These are phyloP conservation scores for Erigeron canadensis DNA, from an alignment of 129 eudicot species.

Conservation along the genomic window DNA sequence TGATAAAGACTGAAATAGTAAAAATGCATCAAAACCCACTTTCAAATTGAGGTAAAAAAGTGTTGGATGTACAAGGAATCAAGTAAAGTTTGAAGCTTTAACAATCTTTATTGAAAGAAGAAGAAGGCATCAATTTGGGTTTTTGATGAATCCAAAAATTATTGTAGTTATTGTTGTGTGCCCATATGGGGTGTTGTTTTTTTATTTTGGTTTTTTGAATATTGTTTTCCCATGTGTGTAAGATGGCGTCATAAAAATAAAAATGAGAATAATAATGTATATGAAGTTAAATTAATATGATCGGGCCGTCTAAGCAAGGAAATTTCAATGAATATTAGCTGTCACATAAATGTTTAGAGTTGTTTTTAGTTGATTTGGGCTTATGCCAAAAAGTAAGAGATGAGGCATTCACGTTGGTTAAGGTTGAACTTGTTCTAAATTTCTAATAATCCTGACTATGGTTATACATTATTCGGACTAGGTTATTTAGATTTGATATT, in stretches of 20 bases:
- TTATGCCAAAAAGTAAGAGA: no score
- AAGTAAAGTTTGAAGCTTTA: conserved; percentile 17
- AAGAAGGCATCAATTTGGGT: no score
- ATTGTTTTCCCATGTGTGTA: conserved; percentile 29
- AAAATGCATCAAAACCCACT: conserved; percentile 7
- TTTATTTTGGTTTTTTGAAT: not conserved
- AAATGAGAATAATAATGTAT: conserved; percentile 12
- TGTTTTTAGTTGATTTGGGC: not conserved
- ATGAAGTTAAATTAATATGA: not conserved
- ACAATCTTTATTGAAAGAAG: not conserved
- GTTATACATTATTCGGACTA: no score
- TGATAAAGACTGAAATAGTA: conserved; percentile 27
- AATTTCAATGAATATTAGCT: not conserved
- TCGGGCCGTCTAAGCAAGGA: not conserved
- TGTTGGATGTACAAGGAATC: conserved; percentile 26
- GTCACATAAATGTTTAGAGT: conserved; percentile 4
- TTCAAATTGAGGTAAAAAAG: conserved; percentile 24
- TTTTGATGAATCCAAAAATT: not conserved
- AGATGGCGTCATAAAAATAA: conserved; percentile 27
- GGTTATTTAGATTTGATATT: no score
- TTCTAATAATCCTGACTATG: no score
- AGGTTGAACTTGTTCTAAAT: no score
- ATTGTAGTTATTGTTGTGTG: no score
- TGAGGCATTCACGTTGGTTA: no score
- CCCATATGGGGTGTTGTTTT: no score